Base-by-base conservation (phyloP, 768 basidiomycete genomes). In the Pholiota molesta region DNA sequence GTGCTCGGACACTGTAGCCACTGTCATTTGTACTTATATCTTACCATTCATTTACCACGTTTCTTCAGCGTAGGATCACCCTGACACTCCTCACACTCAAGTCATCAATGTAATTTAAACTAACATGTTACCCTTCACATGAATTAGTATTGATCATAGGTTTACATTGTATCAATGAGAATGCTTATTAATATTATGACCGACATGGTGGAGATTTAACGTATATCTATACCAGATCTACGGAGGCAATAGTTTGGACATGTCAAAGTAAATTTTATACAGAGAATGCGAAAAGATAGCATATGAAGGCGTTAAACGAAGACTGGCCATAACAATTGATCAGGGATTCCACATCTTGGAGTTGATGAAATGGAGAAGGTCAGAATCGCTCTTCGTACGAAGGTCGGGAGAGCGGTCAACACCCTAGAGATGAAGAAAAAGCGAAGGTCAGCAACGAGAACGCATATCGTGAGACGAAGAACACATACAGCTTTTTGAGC, bases 301-400 rank as follows among this genome's bases (percentile, higher is more conserved):
- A n/a, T 14, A 23, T 14, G 37, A 52, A 26, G 7, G 26, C 26
- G 26, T 26, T 26, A 26, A 26, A 4, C 26, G 26, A 26, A 56
- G 51, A 57, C 52, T 39, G 44, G 14, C 28, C 29, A 31, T 2
- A 60, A n/a, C n/a, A n/a, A n/a, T n/a, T n/a, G 52, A 28, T 64
- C 52, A 69, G 14, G 91, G 90, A 56, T 79, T 83, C 91, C 90
- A 92, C 90, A 92, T 92, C 75, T 86, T 90, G 55, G 72, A 68
- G 63, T 79, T 77, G 40, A 93, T 79, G 66, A 86, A 84, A 45
- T 67, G 72, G 23, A 83, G 63, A 31, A 94, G 75, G 55, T 86
- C 80, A 0, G 69, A 72, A 68, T 93, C 90, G 66, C 69, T 79
- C 78, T 88, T 78, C 16, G 67, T 68, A 51, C 86, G 82, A n/a